Evolutionary conservation across 2,329 filamentous ascomycete species (phyloP).

Genomic region (Colletotrichum sp.): DNA sequence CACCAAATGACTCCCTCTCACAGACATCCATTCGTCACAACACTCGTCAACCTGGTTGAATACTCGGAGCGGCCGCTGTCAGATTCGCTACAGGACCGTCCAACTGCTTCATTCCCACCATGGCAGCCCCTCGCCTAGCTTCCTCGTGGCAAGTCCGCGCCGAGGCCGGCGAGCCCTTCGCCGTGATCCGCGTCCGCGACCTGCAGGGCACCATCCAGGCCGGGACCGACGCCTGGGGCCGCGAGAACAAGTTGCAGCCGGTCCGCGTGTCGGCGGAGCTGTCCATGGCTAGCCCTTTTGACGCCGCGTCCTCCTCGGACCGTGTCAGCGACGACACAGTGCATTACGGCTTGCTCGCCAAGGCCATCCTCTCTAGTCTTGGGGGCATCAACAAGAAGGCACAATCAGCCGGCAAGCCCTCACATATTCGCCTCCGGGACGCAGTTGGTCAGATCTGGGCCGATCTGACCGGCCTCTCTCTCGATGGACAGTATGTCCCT

Average conservation of each 20-base stretch:
- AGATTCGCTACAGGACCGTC: not conserved
- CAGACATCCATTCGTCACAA: not conserved
- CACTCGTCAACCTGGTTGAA: not conserved
- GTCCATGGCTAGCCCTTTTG: conserved; percentile 60
- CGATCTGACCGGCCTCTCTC: conserved; percentile 31
- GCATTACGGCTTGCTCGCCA: conserved; percentile 76
- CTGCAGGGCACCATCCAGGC: conserved; percentile 62
- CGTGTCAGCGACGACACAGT: conserved; percentile 72
- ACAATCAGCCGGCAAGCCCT: not conserved
- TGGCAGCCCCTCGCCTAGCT: not conserved
- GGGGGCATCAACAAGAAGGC: conserved; percentile 26
- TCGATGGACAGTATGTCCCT: conserved; percentile 15
- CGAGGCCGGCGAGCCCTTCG: conserved; percentile 49
- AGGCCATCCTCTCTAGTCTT: conserved; percentile 61
- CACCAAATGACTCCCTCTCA: not conserved
- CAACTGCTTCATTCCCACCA: not conserved
- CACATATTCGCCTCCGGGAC: conserved; percentile 23
- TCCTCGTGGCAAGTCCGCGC: conserved; percentile 40
- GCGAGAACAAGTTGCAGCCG: conserved; percentile 63
- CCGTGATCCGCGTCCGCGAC: conserved; percentile 65
- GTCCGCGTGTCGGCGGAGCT: conserved; percentile 65
- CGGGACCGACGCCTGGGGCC: conserved; percentile 74
- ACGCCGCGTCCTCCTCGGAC: conserved; percentile 63
- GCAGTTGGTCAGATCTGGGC: conserved; percentile 37
- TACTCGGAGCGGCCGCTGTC: not conserved